Conservation (phyloP, 2,329 filamentous ascomycete species). For the Scortechinia acanthostroma region DNA sequence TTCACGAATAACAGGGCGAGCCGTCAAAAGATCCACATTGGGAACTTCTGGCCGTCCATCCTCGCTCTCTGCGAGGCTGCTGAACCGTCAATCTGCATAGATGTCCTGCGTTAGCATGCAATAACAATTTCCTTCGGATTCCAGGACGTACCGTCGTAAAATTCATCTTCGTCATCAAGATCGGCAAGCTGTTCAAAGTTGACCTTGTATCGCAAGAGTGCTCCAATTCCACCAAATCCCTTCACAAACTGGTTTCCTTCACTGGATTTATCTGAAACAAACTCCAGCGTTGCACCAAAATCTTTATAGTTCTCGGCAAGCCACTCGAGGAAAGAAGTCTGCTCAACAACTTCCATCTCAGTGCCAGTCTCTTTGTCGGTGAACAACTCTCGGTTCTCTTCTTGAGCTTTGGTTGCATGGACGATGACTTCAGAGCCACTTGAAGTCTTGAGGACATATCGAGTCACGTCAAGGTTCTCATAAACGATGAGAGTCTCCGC, state of each 20-base stretch:
- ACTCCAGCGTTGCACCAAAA: slow-evolving; percentile 90
- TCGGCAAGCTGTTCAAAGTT: slow-evolving; percentile 99
- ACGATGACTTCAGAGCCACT: slow-evolving; percentile 67
- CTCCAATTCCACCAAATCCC: slow-evolving; percentile 96
- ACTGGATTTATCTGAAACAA: slow-evolving; percentile 92
- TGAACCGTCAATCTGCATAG: slow-evolving; percentile 1
- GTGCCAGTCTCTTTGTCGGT: slow-evolving; percentile 92
- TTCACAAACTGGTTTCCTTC: slow-evolving; percentile 99
- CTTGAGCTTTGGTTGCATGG: slow-evolving; percentile 82
- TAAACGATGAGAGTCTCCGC: slow-evolving; percentile 93
- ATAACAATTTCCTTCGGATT: background rate
- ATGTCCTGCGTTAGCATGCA: background rate
- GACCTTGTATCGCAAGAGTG: slow-evolving; percentile 96
- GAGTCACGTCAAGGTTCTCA: slow-evolving; percentile 91
- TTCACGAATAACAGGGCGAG: slow-evolving; percentile 1
- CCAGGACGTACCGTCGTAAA: slow-evolving; percentile 64
- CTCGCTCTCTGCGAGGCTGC: slow-evolving; percentile 2
- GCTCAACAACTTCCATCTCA: slow-evolving; percentile 89
- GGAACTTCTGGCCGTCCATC: slow-evolving; percentile 2
- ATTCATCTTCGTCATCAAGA: slow-evolving; percentile 82
- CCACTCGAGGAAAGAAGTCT: slow-evolving; percentile 97
- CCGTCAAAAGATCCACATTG: background rate
- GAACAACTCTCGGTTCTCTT: slow-evolving; percentile 71
- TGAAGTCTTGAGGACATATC: slow-evolving; percentile 81
- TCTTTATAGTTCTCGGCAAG: slow-evolving; percentile 97